Evolutionary conservation across 148 eudicot genomes (phyloP), one percentile per base, ranked within the genome.

Genomic region (Chenopodium album): DNA sequence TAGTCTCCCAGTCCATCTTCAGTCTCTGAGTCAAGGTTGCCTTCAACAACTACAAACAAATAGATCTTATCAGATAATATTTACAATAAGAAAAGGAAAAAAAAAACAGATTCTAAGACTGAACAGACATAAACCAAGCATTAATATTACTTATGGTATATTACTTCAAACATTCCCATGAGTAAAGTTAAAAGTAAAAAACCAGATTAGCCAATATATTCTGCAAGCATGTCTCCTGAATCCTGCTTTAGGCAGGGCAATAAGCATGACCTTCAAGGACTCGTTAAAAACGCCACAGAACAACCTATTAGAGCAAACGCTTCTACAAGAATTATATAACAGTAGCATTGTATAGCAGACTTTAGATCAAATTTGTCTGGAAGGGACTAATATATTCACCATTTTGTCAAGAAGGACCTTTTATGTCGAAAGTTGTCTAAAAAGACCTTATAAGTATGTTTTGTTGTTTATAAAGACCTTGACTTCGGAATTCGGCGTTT

Each of bases 1-100:
- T 70, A 32, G 77, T 54, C 54, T n/a, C 41, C 76, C 76, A 29
- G 23, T 78, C 17, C 37, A 67, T 22, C 82, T 79, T 83, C 72
- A 17, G 79, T 32, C 86, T 84, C 83, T 80, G 73, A 80, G 83
- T 75, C 28, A 54, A 17, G 62, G 75, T 76, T 9, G 46, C 71
- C 77, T 84, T 79, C 76, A 29, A 26, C 7, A 59, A 52, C 82
- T 67, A 75, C 82, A 84, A 68, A 71, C 28, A 83, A 4, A 47
- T 1, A 62, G 29, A 26, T 17, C 17, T 12, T 17, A 31, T 75
- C 28, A 79, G 60, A 60, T 46, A 70, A 56, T 16, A 47, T 5
- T 47, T 50, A 62, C n/a, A 12, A 56, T 17, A 56, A 13, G 4
- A 56, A 13, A 17, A 56, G 4, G 4, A 54, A 10, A 54, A 56